A percentile compares a stretch with the other conserved stretches of the same genome.
phyloP scores from a whole-genome alignment of 768 basidiomycete genomes.

The Mycena crocata region DNA sequence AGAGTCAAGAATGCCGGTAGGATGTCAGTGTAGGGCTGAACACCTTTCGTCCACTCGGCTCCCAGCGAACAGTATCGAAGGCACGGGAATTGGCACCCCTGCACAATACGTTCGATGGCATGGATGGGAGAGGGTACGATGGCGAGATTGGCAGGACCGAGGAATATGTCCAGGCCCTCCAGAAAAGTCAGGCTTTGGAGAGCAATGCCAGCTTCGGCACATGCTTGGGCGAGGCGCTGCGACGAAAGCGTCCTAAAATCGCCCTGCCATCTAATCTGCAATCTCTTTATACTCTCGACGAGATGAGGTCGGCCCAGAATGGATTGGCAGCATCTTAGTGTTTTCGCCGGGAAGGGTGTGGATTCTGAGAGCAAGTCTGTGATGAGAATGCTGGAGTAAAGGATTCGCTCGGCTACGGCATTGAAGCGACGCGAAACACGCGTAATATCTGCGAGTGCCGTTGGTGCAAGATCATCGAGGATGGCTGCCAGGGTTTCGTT shows the following conservation, averaged over 20 bases:
- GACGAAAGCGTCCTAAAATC: conserved; percentile 44
- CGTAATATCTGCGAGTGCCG: conserved; percentile 53
- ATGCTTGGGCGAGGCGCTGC: conserved; percentile 50
- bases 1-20: conserved; percentile 57
- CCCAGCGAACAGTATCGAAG: conserved; percentile 56
- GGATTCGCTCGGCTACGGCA: conserved; percentile 68
- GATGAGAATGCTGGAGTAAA: conserved; percentile 66
- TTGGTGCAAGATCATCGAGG: conserved; percentile 52
- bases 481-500: conserved; percentile 68
- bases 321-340: conserved; percentile 64
- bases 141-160: conserved; percentile 58
- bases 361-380: conserved; percentile 57
- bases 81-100: conserved; percentile 52
- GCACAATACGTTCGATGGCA: conserved; percentile 60
- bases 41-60: conserved; percentile 57
- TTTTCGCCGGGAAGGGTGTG: conserved; percentile 54
- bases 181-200: conserved; percentile 53
- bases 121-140: conserved; percentile 43
- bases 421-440: conserved; percentile 60
- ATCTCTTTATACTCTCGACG: conserved; percentile 54
- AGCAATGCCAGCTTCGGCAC: conserved; percentile 52
- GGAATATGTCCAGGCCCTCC: conserved; percentile 66
- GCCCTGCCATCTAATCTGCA: conserved; percentile 68
- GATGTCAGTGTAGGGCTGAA: conserved; percentile 53
- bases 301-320: conserved; percentile 60